Percentiles rank a stretch among this genome's conserved stretches.
phyloP scores from a whole-genome alignment of 208 protist species.

The Wallacemonas sp. region DNA sequence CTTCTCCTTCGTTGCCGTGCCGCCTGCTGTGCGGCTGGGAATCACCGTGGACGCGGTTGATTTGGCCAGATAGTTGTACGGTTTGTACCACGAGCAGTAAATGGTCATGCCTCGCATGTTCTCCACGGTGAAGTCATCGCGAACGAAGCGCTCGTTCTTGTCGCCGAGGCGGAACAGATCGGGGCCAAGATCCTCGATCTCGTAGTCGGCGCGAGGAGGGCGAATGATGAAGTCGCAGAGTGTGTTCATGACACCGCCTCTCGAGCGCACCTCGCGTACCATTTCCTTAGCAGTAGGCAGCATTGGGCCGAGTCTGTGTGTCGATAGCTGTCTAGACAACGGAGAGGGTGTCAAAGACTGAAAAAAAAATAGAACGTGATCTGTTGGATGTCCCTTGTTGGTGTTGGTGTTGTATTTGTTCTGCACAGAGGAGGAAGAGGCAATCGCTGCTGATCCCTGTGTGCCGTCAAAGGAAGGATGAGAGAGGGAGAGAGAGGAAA shows the following conservation, averaged over 20 bases:
- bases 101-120: slow-evolving; percentile 86
- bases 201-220: slow-evolving; percentile 70
- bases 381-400: too few relatives aligned
- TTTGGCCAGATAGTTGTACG: slow-evolving; percentile 18
- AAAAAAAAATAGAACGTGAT: slow-evolving; percentile 17
- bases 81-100: slow-evolving; percentile 84
- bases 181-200: slow-evolving; percentile 57
- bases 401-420: too few relatives aligned
- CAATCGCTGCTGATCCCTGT: too few relatives aligned
- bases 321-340: background rate
- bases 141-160: slow-evolving; percentile 41
- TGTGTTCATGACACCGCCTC: slow-evolving; percentile 57
- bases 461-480: too few relatives aligned
- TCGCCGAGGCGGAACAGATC: slow-evolving; percentile 63
- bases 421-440: too few relatives aligned
- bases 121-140: slow-evolving; percentile 74
- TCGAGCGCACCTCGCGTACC: slow-evolving; percentile 36
- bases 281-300: slow-evolving; percentile 51
- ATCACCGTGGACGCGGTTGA: background rate
- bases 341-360: background rate
- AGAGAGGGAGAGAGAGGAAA: too few relatives aligned
- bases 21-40: background rate
- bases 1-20: background rate
- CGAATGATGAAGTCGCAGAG: slow-evolving; percentile 90
- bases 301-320: background rate